Percentiles rank a stretch among this genome's conserved stretches.
Conservation (phyloP, 2,329 filamentous ascomycete species). For the Exophiala aquamarina region DNA sequence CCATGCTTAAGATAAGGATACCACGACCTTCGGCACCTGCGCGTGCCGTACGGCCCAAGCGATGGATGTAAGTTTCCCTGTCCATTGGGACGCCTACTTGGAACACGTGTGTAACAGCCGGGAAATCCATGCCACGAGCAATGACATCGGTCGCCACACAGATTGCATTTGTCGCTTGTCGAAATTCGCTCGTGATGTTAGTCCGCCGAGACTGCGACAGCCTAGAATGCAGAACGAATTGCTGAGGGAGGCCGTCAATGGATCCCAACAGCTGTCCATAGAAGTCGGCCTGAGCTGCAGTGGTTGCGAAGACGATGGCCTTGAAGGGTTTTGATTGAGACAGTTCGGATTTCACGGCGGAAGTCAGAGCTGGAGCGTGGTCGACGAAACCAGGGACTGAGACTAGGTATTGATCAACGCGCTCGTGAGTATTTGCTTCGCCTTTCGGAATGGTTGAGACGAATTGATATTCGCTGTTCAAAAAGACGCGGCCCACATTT, state of each 20-base stretch:
- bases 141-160: constrained; percentile 79
- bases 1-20: constrained; percentile 53
- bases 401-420: constrained; percentile 77
- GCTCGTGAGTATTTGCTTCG: constrained; percentile 80
- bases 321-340: constrained; percentile 65
- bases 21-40: constrained; percentile 55
- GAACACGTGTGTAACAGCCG: constrained; percentile 75
- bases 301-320: constrained; percentile 87
- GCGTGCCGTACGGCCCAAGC: constrained; percentile 72
- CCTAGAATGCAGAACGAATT: constrained; percentile 73
- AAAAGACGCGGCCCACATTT: constrained; percentile 70
- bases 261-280: constrained; percentile 58
- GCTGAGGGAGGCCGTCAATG: constrained; percentile 33
- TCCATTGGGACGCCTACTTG: constrained; percentile 66
- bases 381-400: constrained; percentile 69
- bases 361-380: constrained; percentile 44
- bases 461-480: constrained; percentile 82
- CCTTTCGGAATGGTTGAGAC: constrained; percentile 82
- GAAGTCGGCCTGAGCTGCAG: constrained; percentile 71
- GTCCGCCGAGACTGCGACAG: constrained; percentile 71
- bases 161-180: constrained; percentile 60
- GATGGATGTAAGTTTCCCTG: constrained; percentile 73
- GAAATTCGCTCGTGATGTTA: constrained; percentile 69
- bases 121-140: constrained; percentile 81
- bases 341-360: constrained; percentile 15